phyloP scores from a whole-genome alignment of 257 asterid species.

The Cynanchum wilfordii region DNA sequence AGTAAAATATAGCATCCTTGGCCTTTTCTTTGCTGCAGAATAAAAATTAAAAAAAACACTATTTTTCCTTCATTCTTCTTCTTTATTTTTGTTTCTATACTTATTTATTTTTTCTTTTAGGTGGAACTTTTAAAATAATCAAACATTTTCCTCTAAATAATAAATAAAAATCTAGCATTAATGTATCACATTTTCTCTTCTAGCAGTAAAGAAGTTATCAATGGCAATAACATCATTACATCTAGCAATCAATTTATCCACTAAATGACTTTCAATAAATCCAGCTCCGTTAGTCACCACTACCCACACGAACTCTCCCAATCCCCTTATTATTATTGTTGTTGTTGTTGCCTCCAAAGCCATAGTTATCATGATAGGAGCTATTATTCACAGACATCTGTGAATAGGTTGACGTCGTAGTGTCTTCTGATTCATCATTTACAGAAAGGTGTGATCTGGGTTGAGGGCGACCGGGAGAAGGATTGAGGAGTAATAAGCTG shows the following conservation, averaged over 20 bases:
- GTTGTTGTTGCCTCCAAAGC: too few relatives aligned
- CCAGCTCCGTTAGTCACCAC: conserved; percentile 80
- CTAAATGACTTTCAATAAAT: conserved; percentile 76
- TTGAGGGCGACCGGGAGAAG: conserved; percentile 23
- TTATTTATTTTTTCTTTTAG: too few relatives aligned
- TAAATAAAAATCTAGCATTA: too few relatives aligned
- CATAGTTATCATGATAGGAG: not conserved
- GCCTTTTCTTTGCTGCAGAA: conserved; percentile 49
- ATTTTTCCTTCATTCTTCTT: too few relatives aligned
- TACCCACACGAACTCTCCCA: conserved; percentile 64
- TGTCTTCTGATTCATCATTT: conserved; percentile 25
- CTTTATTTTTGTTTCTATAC: too few relatives aligned
- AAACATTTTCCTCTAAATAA: too few relatives aligned
- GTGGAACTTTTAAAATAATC: too few relatives aligned
- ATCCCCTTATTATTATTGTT: not conserved
- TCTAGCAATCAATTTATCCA: conserved; percentile 61
- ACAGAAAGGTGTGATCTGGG: conserved; percentile 25
- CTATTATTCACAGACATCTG: not conserved
- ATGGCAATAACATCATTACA: conserved; percentile 75
- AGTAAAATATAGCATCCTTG: conserved; percentile 54
- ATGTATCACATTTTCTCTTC: conserved; percentile 69
- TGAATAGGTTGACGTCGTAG: not conserved
- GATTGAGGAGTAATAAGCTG: conserved; percentile 33
- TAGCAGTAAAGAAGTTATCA: conserved; percentile 67
- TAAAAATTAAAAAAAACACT: too few relatives aligned